phyloP scores from a whole-genome alignment of 805 yeast species.

The Brettanomyces naardenensis region DNA sequence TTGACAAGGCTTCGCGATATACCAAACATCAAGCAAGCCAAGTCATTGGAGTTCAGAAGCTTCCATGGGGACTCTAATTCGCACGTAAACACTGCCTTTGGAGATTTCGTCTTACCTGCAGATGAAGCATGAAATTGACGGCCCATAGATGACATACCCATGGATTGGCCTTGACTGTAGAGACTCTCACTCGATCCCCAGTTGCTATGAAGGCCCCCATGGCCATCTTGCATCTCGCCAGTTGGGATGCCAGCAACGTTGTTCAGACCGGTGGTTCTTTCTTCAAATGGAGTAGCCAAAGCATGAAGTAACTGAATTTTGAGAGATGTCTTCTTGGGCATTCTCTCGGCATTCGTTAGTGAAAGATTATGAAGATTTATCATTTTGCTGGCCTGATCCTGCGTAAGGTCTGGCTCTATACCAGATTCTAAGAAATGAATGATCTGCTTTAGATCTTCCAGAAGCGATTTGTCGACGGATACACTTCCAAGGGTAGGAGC shows the following conservation, averaged over 20 bases:
- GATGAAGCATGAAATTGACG: constrained; percentile 50
- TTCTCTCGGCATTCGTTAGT: constrained; percentile 27
- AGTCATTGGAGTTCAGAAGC: constrained; percentile 78
- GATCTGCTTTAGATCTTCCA: constrained; percentile 40
- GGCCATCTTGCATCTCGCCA: constrained; percentile 17
- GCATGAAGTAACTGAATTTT: constrained; percentile 48
- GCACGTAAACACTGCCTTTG: constrained; percentile 84
- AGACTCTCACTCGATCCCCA: background rate
- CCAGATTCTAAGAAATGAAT: constrained; percentile 39
- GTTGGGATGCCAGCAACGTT: constrained; percentile 20
- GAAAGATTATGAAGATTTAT: constrained; percentile 52
- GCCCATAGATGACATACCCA: constrained; percentile 1
- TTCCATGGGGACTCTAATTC: constrained; percentile 68
- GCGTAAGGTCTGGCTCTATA: constrained; percentile 14
- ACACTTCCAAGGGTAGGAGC: constrained; percentile 1
- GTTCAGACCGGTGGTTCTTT: constrained; percentile 20
- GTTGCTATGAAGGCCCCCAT: constrained; percentile 4
- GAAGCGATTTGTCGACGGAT: constrained; percentile 16
- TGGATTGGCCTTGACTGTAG: constrained; percentile 3
- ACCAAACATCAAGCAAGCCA: constrained; percentile 84
- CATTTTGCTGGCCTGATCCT: constrained; percentile 29
- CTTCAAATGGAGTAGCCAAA: constrained; percentile 59
- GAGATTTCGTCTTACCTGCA: constrained; percentile 59
- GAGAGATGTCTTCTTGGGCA: constrained; percentile 32
- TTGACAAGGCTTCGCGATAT: constrained; percentile 57